Evolutionary conservation across 345 rosid species (phyloP), one percentile per base, ranked within the genome.

Genomic region (Moringa oleifera): DNA sequence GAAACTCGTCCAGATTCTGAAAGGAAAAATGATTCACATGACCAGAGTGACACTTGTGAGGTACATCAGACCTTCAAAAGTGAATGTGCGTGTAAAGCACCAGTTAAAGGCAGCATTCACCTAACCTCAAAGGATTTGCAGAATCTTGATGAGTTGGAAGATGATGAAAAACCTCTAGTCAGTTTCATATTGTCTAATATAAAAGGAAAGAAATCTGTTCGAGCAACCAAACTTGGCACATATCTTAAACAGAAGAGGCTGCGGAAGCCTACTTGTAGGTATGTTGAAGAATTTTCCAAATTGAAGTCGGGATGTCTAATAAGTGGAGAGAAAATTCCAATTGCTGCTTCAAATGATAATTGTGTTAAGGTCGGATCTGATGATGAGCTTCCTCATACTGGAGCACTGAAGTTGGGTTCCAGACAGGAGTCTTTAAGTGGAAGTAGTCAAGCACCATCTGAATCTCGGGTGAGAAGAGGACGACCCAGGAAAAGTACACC

Each of bases 201-300:
- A 67, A 75, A 75, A 45, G 64, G 66, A 62, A 84, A 69, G 62
- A 50, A 70, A 60, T 46, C 61, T 74, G 70, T 59, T 41, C 75
- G 72, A 33, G 63, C 59, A 53, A 56, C 65, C 61, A 64, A 67
- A 65, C 65, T 36, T 45, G 58, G 62, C 25, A 50, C 47, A 0
- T 36, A 24, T 58, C 33, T 58, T 31, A 62, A 72, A 46, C 83
- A 73, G 55, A 83, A 77, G 75, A 75, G 86, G 67, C 24, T 72
- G 61, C 57, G 86, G 12, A 74, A 62, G 69, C 79, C 86, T 66
- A 76, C 83, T 12, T 73, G 49, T 69, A 79, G 86, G 73, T 82
- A 72, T 50, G 68, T 79, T 55, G 88, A 87, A 71, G 85, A 83
- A 72, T 65, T 55, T 67, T 75, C 80, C 47, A 70, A 65, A 20